Evolutionary conservation across 169 alveolate species (phyloP).

Genomic region (Babesia gibsoni): DNA sequence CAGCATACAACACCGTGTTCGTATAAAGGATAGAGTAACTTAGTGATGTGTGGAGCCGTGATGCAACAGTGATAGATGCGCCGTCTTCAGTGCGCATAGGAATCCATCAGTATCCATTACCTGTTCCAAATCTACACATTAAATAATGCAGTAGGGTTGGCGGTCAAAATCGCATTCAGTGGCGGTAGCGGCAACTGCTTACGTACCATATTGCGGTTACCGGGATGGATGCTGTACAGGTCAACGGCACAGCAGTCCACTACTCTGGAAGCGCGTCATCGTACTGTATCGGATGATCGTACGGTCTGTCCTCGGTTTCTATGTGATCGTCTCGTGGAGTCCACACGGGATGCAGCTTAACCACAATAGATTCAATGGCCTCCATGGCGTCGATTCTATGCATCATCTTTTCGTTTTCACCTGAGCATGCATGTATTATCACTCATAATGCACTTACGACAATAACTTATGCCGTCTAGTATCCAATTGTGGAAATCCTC

Average conservation of each 20-base stretch:
- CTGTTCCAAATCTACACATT: too few species aligned
- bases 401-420: conserved; percentile 15
- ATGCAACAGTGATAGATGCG: too few species aligned
- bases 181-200: too few species aligned
- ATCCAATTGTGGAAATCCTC: conserved; percentile 62
- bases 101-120: too few species aligned
- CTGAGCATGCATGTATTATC: neutral
- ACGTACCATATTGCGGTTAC: too few species aligned
- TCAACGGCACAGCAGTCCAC: conserved; percentile 39
- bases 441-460: conserved; percentile 38
- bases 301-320: conserved; percentile 43
- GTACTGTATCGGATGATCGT: conserved; percentile 8
- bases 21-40: too few species aligned
- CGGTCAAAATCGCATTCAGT: too few species aligned
- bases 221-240: neutral
- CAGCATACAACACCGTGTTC: too few species aligned
- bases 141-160: too few species aligned
- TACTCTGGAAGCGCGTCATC: neutral
- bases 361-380: conserved; percentile 26
- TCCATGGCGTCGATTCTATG: conserved; percentile 53
- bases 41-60: too few species aligned
- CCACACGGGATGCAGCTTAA: conserved; percentile 60
- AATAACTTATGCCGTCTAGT: conserved; percentile 46
- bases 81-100: too few species aligned
- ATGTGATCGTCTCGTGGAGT: conserved; percentile 53